Base-by-base conservation (phyloP, 306 rosid species). In the Ormosia emarginata region DNA sequence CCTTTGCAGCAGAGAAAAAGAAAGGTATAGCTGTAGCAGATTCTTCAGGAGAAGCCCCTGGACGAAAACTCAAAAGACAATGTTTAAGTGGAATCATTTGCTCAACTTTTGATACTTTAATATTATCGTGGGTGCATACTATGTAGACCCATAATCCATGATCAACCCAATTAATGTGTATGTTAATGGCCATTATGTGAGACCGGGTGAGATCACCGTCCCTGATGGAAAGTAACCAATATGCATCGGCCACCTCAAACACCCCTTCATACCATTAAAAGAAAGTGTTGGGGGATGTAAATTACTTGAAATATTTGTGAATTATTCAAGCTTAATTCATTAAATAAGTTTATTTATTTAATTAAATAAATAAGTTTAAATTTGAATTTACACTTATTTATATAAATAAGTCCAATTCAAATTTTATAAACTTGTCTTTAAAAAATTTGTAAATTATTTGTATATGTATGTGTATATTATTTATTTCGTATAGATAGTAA, bases 171-270 rank as follows among this genome's bases (percentile, higher is more conserved):
- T 67, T 24, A 24, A 57, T 59, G 12, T 37, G 41, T 32, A 77
- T 24, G 3, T 6, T 55, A 71, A 85, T 85, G 72, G 82, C 70
- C 71, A 73, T 64, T 40, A 46, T 43, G 44, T 59, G 77, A 34
- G 72, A 36, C 33, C 12, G 12, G 36, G 37, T 8, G 73, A 79
- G 79, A 71, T 68, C 57, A 55, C 73, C 71, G 84, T 86, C 89
- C 91, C 55, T 79, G 84, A 55, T 77, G 65, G 86, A 88, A 74
- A 75, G 72, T 53, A 79, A 32, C 80, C 87, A 79, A 58, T 53
- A 7, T 10, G 44, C 44, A 65, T 55, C 6, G 67, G 81, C 49
- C 84, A 66, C 46, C 79, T 72, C 11, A 77, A 62, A 18, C 7
- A 68, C 33, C 56, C 57, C 40, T 59, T 36, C 74, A 37, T 84